These are phyloP conservation scores for Arachnomyces sp. DNA, from an alignment of 2,329 filamentous ascomycete genomes.

Conservation along the genomic window DNA sequence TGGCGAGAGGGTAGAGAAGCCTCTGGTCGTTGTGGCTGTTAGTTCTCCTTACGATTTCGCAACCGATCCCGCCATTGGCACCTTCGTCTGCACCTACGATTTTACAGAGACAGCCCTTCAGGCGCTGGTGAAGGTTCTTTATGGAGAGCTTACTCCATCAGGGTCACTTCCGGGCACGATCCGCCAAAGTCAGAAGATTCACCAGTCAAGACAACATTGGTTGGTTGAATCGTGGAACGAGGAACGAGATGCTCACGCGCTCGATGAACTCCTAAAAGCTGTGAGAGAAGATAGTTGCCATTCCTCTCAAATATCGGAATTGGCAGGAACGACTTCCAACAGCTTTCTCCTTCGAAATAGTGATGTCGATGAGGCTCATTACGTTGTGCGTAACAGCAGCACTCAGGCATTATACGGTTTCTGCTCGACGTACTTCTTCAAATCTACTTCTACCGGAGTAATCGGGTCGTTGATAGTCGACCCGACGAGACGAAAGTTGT, in stretches of 20 bases:
- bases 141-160: slow-evolving; percentile 59
- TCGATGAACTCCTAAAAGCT: slow-evolving; percentile 66
- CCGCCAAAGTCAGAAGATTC: slow-evolving; percentile 75
- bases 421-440: slow-evolving; percentile 76
- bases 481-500: slow-evolving; percentile 73
- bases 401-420: slow-evolving; percentile 88
- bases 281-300: slow-evolving; percentile 55
- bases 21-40: slow-evolving; percentile 81
- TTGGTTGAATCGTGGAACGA: slow-evolving; percentile 82
- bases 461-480: slow-evolving; percentile 87
- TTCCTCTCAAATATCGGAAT: slow-evolving; percentile 54
- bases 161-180: slow-evolving; percentile 61
- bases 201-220: slow-evolving; percentile 90
- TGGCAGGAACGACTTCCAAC: slow-evolving; percentile 60
- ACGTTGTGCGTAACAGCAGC: slow-evolving; percentile 88
- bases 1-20: slow-evolving; percentile 55
- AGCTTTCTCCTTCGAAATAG: slow-evolving; percentile 67
- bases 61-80: slow-evolving; percentile 81
- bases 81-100: slow-evolving; percentile 92
- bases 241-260: slow-evolving; percentile 62
- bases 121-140: slow-evolving; percentile 72
- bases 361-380: slow-evolving; percentile 71
- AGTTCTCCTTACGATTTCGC: slow-evolving; percentile 96
- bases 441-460: slow-evolving; percentile 60
- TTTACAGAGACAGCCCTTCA: slow-evolving; percentile 89